Evolutionary conservation across 305 asterid genomes (phyloP).

Genomic region (Plantago coronopus): DNA sequence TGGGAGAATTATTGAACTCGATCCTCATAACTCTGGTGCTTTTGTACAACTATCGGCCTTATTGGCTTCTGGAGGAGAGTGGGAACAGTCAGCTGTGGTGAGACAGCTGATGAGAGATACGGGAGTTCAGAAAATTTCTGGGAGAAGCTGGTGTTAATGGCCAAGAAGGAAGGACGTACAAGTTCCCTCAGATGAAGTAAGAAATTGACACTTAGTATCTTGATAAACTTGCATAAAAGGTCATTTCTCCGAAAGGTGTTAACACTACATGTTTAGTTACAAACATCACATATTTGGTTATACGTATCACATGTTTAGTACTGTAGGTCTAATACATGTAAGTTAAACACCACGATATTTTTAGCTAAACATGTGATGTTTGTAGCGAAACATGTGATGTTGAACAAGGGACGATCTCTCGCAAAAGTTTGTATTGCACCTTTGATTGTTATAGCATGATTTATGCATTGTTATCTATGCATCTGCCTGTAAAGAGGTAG

Average conservation of each 20-base stretch:
- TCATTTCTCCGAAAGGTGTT: too few species aligned
- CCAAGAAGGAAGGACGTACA: slow-evolving; percentile 12
- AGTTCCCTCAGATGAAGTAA: slow-evolving; percentile 14
- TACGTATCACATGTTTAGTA: too few species aligned
- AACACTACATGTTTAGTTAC: too few species aligned
- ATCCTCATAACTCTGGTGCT: slow-evolving; percentile 66
- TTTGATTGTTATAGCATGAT: not conserved
- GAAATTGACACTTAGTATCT: slow-evolving; percentile 1
- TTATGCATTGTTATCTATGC: not conserved
- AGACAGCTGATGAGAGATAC: slow-evolving; percentile 62
- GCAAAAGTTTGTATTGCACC: too few species aligned
- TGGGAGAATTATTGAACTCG: slow-evolving; percentile 54
- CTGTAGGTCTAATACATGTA: too few species aligned
- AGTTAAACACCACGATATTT: too few species aligned
- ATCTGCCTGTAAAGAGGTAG: too few species aligned
- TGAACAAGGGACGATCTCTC: too few species aligned
- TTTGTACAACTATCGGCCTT: slow-evolving; percentile 69
- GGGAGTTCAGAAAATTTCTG: slow-evolving; percentile 56
- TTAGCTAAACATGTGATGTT: too few species aligned
- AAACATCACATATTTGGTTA: too few species aligned
- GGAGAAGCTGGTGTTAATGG: slow-evolving; percentile 66
- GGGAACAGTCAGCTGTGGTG: slow-evolving; percentile 61
- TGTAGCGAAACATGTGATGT: too few species aligned
- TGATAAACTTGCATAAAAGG: too few species aligned
- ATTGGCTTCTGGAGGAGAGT: slow-evolving; percentile 73